Conservation (phyloP, 345 rosid species). For the Murraya koenigii region DNA sequence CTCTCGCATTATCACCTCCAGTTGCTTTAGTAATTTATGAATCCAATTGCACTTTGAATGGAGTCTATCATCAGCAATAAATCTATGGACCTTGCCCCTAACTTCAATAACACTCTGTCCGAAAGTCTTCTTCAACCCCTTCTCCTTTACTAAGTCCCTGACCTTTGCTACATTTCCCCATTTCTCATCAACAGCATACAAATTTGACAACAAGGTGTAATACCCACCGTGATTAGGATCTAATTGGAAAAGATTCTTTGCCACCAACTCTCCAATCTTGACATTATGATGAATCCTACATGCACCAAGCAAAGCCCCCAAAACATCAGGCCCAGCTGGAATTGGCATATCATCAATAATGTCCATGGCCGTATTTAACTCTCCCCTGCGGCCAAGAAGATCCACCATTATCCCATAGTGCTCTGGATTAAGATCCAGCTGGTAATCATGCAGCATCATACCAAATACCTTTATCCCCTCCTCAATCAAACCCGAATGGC, state of each 20-base stretch:
- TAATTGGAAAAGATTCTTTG: conserved; percentile 40
- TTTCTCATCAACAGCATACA: conserved; percentile 49
- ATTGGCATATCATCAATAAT: conserved; percentile 39
- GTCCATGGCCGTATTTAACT: conserved; percentile 39
- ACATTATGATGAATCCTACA: conserved; percentile 55
- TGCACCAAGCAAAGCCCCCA: conserved; percentile 58
- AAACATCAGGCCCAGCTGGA: conserved; percentile 41
- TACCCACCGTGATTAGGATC: conserved; percentile 58
- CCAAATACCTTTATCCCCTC: conserved; percentile 45
- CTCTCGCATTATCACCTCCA: conserved; percentile 34
- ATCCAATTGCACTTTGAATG: conserved; percentile 34
- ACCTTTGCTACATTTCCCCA: conserved; percentile 44
- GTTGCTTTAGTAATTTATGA: conserved; percentile 34
- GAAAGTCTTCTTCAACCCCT: conserved; percentile 38
- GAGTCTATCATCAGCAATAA: conserved; percentile 44
- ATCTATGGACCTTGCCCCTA: conserved; percentile 35
- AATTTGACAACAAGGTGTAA: conserved; percentile 47
- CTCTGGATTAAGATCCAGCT: conserved; percentile 36
- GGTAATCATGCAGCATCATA: conserved; percentile 37
- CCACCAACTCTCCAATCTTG: conserved; percentile 48
- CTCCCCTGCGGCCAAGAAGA: conserved; percentile 58
- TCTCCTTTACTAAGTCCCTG: conserved; percentile 39
- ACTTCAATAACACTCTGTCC: conserved; percentile 47
- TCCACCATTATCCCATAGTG: conserved; percentile 62
- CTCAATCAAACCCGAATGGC: conserved; percentile 51